Base-by-base conservation (phyloP, 1,284 basidiomycete species). In the Retiboletus flavoniger region DNA sequence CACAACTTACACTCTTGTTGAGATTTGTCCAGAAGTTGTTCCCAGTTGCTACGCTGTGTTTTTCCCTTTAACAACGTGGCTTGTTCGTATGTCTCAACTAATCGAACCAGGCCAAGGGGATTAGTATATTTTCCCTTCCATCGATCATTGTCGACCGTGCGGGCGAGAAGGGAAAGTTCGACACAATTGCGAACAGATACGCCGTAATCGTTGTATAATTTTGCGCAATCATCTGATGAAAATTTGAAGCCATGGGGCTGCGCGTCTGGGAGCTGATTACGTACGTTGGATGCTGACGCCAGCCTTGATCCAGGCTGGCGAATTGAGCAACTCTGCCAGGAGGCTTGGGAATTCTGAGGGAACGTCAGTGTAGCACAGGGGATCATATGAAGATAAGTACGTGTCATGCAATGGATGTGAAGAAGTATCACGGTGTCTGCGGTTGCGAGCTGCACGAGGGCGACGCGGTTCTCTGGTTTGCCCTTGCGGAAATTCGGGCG, bases 261-360 rank as follows among this genome's bases (percentile, higher is more conserved):
- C 42, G 29, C 21, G 28, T 41, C 16, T 32, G 44, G 42, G 19
- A 29, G 7, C 1, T 29, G 43, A 51, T 67, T 21, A 55, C 78
- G 63, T 59, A 84, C 87, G 64, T 70, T 83, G 80, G n/a, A 91
- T 89, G 17, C 76, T 81, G 51, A 89, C 85, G 28, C 89, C 89
- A 4, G 80, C 78, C 69, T 91, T 91, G 39, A 78, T 64, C 46
- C 81, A 76, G 14, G 64, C 61, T 0, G 79, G 68, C 52, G 82
- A 77, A 53, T 74, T 72, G 13, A 91, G 75, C 26, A 90, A 57
- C 1, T 73, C 63, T 38, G 59, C 68, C 0, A 91, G 75, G 47
- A 70, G 74, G 26, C 57, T 60, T 1, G 87, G 87, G 58, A 89
- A 84, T 39, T 66, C 86, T 87, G 57, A 24, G 10, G 50, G 45